phyloP scores from a whole-genome alignment of 2,329 filamentous ascomycete species.

The Colletotrichum destructivum region DNA sequence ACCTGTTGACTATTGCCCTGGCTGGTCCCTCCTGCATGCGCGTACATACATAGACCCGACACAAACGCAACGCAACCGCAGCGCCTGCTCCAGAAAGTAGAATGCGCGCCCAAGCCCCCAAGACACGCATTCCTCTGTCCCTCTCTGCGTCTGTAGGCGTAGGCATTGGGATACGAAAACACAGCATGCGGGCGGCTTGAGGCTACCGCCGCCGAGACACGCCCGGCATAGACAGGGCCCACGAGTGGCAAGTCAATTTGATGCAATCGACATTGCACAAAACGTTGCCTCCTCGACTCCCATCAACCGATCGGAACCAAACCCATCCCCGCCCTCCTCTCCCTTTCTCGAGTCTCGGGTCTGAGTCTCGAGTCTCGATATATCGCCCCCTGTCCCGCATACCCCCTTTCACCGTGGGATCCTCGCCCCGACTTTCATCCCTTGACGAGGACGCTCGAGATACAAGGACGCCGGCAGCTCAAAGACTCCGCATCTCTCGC shows the following conservation, averaged over 20 bases:
- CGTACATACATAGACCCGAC: background rate
- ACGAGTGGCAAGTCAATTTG: slow-evolving; percentile 14
- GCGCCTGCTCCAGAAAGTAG: slow-evolving; percentile 9
- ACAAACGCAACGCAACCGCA: slow-evolving; percentile 8
- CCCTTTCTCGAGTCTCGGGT: no score
- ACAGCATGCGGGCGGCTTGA: slow-evolving; percentile 10
- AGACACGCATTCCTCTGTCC: slow-evolving; percentile 19
- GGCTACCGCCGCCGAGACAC: slow-evolving; percentile 17
- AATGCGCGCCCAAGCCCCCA: background rate
- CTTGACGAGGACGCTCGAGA: slow-evolving; percentile 20
- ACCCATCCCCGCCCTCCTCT: background rate
- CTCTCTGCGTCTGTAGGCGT: no score
- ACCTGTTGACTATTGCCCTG: slow-evolving; percentile 16
- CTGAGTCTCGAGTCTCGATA: background rate
- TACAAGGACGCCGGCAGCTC: slow-evolving; percentile 30
- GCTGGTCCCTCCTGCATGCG: background rate
- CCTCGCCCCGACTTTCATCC: slow-evolving; percentile 15
- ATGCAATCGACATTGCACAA: slow-evolving; percentile 10
- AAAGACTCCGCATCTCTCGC: slow-evolving; percentile 37
- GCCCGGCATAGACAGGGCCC: slow-evolving; percentile 22
- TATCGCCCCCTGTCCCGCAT: slow-evolving; percentile 6
- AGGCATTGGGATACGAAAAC: slow-evolving; percentile 8
- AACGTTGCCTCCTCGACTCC: slow-evolving; percentile 8
- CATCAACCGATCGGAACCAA: no score
- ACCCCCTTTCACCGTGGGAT: background rate